phyloP scores from a whole-genome alignment of 129 eudicot genomes.

The Logfia minima region DNA sequence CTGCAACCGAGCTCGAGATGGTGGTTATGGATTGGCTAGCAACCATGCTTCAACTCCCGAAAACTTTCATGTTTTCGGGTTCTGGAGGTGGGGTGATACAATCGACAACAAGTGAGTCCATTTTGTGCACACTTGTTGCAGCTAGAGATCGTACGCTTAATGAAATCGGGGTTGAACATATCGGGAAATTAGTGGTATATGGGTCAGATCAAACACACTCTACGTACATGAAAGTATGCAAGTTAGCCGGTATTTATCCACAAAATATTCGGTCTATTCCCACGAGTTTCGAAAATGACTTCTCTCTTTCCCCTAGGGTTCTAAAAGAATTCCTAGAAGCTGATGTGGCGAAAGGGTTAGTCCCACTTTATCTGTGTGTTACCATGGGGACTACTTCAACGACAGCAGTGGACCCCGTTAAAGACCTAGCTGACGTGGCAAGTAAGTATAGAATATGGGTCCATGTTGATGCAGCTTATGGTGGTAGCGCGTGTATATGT shows the following conservation, averaged over 20 bases:
- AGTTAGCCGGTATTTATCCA: constrained; percentile 40
- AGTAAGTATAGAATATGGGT: constrained; percentile 37
- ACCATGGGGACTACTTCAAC: constrained; percentile 55
- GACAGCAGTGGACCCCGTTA: constrained; percentile 46
- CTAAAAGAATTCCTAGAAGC: constrained; percentile 32
- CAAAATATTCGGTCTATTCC: constrained; percentile 35
- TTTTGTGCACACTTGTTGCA: constrained; percentile 42
- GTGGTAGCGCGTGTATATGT: constrained; percentile 60
- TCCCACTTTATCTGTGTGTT: constrained; percentile 49
- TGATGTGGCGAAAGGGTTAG: constrained; percentile 49
- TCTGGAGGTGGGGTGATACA: constrained; percentile 52
- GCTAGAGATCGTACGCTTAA: constrained; percentile 39
- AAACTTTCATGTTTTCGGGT: constrained; percentile 47
- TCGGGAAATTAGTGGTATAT: constrained; percentile 42
- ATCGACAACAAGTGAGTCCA: constrained; percentile 40
- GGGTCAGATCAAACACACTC: constrained; percentile 56
- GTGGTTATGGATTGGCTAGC: constrained; percentile 53
- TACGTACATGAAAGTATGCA: constrained; percentile 31
- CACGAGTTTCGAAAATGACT: constrained; percentile 20
- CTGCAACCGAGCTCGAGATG: constrained; percentile 54
- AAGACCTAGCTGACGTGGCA: constrained; percentile 39
- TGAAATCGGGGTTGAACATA: constrained; percentile 20
- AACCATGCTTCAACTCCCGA: constrained; percentile 43
- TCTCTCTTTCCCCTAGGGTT: constrained; percentile 29
- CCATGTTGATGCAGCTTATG: constrained; percentile 57